Evolutionary conservation across 495 filamentous ascomycete genomes (phyloP).

Genomic region (Lasiosphaeria hispida): DNA sequence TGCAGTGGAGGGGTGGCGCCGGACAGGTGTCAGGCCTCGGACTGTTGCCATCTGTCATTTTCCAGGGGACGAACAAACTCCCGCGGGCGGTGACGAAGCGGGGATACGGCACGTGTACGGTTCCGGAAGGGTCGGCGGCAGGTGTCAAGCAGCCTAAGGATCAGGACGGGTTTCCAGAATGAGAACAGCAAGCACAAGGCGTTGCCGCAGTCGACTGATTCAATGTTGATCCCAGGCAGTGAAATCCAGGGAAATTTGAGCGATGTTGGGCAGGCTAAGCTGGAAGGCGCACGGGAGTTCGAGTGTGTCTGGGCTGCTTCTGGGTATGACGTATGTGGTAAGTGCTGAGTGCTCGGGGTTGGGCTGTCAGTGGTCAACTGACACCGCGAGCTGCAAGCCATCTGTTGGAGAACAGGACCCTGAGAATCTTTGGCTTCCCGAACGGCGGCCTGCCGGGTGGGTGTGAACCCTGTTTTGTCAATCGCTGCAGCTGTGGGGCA

Average conservation of each 20-base stretch:
- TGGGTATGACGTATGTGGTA: slow-evolving; percentile 25
- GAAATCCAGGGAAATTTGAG: background rate
- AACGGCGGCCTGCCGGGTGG: slow-evolving; percentile 22
- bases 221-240: slow-evolving; percentile 13
- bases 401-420: slow-evolving; percentile 32
- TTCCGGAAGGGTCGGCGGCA: too few relatives aligned
- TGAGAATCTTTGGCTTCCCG: slow-evolving; percentile 24
- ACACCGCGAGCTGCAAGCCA: slow-evolving; percentile 28
- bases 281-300: background rate
- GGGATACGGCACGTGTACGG: too few relatives aligned
- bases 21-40: too few relatives aligned
- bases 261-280: background rate
- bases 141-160: too few relatives aligned
- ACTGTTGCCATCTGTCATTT: too few relatives aligned
- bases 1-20: too few relatives aligned
- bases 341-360: background rate
- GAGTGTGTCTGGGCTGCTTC: background rate
- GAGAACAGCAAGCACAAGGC: too few relatives aligned
- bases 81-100: too few relatives aligned
- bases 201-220: slow-evolving; percentile 14
- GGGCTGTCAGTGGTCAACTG: slow-evolving; percentile 18
- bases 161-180: too few relatives aligned
- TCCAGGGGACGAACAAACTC: too few relatives aligned
- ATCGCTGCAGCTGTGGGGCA: background rate
- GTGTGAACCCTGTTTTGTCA: slow-evolving; percentile 29